These are phyloP conservation scores for Pholiota conissans DNA, from an alignment of 768 basidiomycete genomes.

Conservation along the genomic window DNA sequence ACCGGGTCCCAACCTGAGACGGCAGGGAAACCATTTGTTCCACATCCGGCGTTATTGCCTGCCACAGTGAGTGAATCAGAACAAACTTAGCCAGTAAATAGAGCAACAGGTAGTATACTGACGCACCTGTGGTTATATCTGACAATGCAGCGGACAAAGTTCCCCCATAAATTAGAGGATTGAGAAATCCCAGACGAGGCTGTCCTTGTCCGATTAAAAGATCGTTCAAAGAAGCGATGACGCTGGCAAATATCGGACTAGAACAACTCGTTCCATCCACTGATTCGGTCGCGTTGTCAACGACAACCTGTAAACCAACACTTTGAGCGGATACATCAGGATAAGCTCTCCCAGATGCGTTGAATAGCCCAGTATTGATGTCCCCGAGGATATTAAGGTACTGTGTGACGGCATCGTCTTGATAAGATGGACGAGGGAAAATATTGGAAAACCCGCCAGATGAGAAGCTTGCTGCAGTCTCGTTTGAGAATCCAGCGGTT, in stretches of 20 bases:
- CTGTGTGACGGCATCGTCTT: slow-evolving; percentile 33
- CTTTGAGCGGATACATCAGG: slow-evolving; percentile 55
- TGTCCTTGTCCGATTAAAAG: slow-evolving; percentile 41
- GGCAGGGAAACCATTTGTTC: slow-evolving; percentile 33
- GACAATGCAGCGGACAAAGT: slow-evolving; percentile 29
- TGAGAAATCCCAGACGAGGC: slow-evolving; percentile 47
- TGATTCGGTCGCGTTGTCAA: slow-evolving; percentile 33
- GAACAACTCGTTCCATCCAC: slow-evolving; percentile 52
- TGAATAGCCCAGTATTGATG: slow-evolving; percentile 47
- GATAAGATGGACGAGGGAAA: slow-evolving; percentile 37
- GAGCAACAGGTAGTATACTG: no score
- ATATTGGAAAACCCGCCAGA: slow-evolving; percentile 51
- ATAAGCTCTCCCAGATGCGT: slow-evolving; percentile 43
- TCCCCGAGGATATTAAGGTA: slow-evolving; percentile 39
- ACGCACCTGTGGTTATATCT: slow-evolving; percentile 38
- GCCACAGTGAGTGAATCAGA: no score
- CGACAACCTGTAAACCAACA: slow-evolving; percentile 23
- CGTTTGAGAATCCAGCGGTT: slow-evolving; percentile 41
- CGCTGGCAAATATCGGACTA: slow-evolving; percentile 46
- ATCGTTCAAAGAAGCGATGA: slow-evolving; percentile 54
- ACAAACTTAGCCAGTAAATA: no score
- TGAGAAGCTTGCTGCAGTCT: slow-evolving; percentile 43
- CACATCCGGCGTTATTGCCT: slow-evolving; percentile 19
- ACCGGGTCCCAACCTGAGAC: slow-evolving; percentile 41
- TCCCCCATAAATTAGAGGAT: slow-evolving; percentile 32